Percentiles rank a stretch among this genome's conserved stretches.
phyloP scores from a whole-genome alignment of 192 early-diverging fungal species.

The Coemansia sp. region DNA sequence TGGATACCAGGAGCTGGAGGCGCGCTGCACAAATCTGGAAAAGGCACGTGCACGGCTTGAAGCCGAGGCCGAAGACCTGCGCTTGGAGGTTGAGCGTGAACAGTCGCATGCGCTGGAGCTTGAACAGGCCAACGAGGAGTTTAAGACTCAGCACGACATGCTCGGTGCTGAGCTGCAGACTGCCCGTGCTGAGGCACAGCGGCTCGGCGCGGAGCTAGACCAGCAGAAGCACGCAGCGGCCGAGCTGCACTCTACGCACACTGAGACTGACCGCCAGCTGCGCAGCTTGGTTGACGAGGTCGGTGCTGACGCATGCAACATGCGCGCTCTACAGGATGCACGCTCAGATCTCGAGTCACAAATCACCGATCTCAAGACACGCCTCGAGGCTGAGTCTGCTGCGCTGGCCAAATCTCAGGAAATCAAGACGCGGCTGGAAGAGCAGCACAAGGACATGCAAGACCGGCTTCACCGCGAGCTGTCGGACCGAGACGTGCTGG shows the following conservation, averaged over 20 bases:
- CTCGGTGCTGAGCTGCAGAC: constrained; percentile 22
- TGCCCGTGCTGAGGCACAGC: constrained; percentile 5
- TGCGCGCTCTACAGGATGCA: constrained; percentile 52
- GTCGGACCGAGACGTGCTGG: constrained; percentile 65
- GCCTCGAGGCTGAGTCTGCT: constrained; percentile 66
- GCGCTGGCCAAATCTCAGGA: constrained; percentile 64
- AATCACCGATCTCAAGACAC: constrained; percentile 61
- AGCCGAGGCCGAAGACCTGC: constrained; percentile 74
- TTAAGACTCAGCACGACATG: constrained; percentile 60
- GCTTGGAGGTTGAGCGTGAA: constrained; percentile 73
- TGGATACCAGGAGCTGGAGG: constrained; percentile 63
- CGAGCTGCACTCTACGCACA: constrained; percentile 24
- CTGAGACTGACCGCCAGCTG: constrained; percentile 50
- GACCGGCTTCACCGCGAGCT: constrained; percentile 63
- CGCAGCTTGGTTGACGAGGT: constrained; percentile 60
- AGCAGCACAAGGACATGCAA: constrained; percentile 68
- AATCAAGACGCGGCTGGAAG: constrained; percentile 64
- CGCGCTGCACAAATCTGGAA: constrained; percentile 62
- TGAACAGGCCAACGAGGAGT: constrained; percentile 54
- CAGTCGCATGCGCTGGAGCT: constrained; percentile 56
- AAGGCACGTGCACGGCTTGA: constrained; percentile 67
- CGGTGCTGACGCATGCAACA: constrained; percentile 70
- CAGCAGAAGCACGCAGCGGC: constrained; percentile 19
- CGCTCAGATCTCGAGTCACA: constrained; percentile 62
- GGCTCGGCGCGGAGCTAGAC: constrained; percentile 11